Percentiles rank a stretch among this genome's conserved stretches.
phyloP scores from a whole-genome alignment of 1,284 basidiomycete species.

The Caloboletus inedulis region DNA sequence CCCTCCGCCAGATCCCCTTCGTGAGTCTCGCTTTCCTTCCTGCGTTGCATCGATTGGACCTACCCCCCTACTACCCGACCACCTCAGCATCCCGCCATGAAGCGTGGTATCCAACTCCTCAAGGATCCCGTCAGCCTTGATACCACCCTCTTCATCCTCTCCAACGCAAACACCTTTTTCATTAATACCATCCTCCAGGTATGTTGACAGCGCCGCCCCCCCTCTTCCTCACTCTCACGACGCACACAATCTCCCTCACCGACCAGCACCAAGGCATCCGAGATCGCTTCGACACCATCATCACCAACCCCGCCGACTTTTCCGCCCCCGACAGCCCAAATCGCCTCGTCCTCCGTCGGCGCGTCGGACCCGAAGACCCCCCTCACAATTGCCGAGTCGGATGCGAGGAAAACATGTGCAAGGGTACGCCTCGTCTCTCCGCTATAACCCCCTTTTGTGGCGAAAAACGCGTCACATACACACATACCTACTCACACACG shows the following conservation, averaged over 20 bases:
- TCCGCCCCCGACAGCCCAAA: constrained; percentile 57
- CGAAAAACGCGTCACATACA: too few species aligned
- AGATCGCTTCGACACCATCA: constrained; percentile 77
- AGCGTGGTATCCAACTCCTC: constrained; percentile 77
- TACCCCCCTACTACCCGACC: not conserved
- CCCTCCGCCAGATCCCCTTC: constrained; percentile 82
- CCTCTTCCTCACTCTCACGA: not conserved
- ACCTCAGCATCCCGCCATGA: constrained; percentile 91
- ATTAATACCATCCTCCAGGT: constrained; percentile 88
- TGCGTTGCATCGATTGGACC: too few species aligned
- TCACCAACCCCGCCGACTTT: constrained; percentile 94
- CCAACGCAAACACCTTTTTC: constrained; percentile 92
- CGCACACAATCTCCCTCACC: not conserved
- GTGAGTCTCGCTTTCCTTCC: constrained; percentile 46
- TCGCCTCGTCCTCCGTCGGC: constrained; percentile 73
- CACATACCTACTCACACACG: too few species aligned
- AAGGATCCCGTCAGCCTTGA: constrained; percentile 57
- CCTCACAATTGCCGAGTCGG: constrained; percentile 88
- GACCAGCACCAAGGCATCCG: constrained; percentile 69
- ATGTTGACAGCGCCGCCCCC: constrained; percentile 5
- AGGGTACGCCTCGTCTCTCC: constrained; percentile 51
- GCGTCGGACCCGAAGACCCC: constrained; percentile 70
- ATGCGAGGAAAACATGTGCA: constrained; percentile 98
- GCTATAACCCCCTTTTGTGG: not conserved
- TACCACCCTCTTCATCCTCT: constrained; percentile 87